These are phyloP conservation scores for Pulveroboletus sp. DNA, from an alignment of 768 basidiomycete species.

Conservation along the genomic window DNA sequence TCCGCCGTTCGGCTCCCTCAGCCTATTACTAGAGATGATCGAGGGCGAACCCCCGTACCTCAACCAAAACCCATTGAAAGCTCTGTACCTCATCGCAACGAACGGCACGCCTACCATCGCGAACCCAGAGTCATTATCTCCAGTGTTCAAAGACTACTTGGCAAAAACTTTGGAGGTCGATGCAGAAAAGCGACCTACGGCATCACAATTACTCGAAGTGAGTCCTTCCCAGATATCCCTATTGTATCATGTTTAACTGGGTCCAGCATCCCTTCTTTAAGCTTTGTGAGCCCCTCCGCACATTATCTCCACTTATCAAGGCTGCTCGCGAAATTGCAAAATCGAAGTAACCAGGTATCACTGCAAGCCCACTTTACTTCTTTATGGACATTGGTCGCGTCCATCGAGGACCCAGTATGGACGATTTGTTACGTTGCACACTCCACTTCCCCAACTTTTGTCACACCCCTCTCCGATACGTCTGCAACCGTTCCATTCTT, in stretches of 20 bases:
- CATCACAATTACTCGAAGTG: constrained; percentile 75
- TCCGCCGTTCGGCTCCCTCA: constrained; percentile 5
- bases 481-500: constrained; percentile 13
- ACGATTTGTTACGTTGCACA: constrained; percentile 1
- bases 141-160: constrained; percentile 86
- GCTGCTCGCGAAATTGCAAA: constrained; percentile 85
- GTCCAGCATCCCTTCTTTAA: constrained; percentile 83
- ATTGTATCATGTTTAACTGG: constrained; percentile 3
- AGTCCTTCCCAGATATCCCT: constrained; percentile 14
- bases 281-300: constrained; percentile 79
- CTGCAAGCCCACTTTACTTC: not conserved
- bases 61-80: constrained; percentile 95
- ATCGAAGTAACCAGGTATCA: constrained; percentile 32
- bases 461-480: constrained; percentile 13
- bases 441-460: constrained; percentile 12
- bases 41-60: constrained; percentile 96
- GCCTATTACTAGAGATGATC: constrained; percentile 73
- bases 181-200: constrained; percentile 87
- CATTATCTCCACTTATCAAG: constrained; percentile 85
- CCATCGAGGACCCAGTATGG: not conserved
- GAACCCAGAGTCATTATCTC: constrained; percentile 74
- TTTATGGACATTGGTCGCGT: too few species aligned
- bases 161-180: constrained; percentile 89
- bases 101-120: constrained; percentile 96
- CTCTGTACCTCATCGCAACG: constrained; percentile 95